Evolutionary conservation across 106 monocot genomes (phyloP).

Genomic region (Triglochin maritima): DNA sequence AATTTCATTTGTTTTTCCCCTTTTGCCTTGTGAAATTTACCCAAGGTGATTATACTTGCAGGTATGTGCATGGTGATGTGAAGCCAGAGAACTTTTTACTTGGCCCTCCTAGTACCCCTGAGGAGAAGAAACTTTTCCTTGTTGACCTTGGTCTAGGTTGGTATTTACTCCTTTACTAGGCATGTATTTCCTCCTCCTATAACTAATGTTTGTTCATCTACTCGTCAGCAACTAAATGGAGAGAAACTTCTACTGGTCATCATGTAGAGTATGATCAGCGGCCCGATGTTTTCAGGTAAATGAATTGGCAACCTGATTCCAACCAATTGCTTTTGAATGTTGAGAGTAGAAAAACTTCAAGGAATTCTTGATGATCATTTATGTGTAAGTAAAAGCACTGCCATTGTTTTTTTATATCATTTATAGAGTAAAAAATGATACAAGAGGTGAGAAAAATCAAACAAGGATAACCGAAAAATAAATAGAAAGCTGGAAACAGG

Average conservation of each 20-base stretch:
- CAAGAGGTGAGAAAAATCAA: too few relatives aligned
- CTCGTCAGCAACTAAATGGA: constrained; percentile 53
- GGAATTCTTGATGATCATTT: neutral
- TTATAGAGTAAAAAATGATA: too few relatives aligned
- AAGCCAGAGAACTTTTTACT: constrained; percentile 40
- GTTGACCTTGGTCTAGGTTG: constrained; percentile 34
- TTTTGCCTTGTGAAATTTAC: neutral
- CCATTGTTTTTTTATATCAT: too few relatives aligned
- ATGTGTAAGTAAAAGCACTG: too few relatives aligned
- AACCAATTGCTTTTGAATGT: neutral
- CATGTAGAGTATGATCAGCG: constrained; percentile 72
- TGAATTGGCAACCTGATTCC: neutral
- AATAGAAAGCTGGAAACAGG: too few relatives aligned
- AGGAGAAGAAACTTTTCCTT: constrained; percentile 33
- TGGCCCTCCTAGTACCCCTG: constrained; percentile 23
- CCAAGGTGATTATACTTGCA: neutral
- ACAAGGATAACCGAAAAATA: too few relatives aligned
- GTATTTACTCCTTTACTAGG: neutral
- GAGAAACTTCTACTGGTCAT: constrained; percentile 26
- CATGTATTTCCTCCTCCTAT: neutral
- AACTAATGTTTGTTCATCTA: neutral
- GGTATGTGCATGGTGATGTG: constrained; percentile 39
- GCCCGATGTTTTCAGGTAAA: constrained; percentile 55
- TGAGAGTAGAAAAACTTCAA: neutral
- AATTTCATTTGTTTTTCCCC: neutral